These are phyloP conservation scores for Scheffersomyces spartinae DNA, from an alignment of 805 yeast genomes.

Conservation along the genomic window DNA sequence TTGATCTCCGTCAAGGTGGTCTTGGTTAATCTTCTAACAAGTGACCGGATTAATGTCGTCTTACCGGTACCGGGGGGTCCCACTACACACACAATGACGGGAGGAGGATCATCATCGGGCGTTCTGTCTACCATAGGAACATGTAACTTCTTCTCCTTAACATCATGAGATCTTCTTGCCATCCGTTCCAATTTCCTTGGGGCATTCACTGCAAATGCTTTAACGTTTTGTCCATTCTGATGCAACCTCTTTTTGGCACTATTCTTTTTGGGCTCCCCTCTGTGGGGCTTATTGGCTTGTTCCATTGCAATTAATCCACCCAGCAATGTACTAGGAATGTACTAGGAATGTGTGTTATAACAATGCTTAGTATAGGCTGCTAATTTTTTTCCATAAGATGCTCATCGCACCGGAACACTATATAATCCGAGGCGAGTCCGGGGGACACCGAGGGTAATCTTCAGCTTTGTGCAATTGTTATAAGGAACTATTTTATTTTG, in stretches of 20 bases:
- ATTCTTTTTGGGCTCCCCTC: constrained; percentile 40
- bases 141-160: constrained; percentile 73
- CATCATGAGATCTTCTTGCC: constrained; percentile 79
- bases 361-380: neutral
- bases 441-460: too few relatives aligned
- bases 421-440: neutral
- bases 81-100: constrained; percentile 89
- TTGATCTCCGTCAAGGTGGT: constrained; percentile 76
- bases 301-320: constrained; percentile 13
- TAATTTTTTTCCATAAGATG: neutral
- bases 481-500: neutral
- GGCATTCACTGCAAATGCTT: constrained; percentile 73
- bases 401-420: neutral
- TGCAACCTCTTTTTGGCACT: constrained; percentile 82
- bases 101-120: constrained; percentile 96
- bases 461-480: constrained; percentile 1
- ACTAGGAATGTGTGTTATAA: neutral
- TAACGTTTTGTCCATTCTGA: constrained; percentile 75
- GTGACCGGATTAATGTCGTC: constrained; percentile 80
- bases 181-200: constrained; percentile 79
- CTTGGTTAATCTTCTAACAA: constrained; percentile 80
- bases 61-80: constrained; percentile 99
- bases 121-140: constrained; percentile 97
- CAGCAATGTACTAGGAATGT: neutral
- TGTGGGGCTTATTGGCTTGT: constrained; percentile 75